Evolutionary conservation across 257 asterid species (phyloP).

Genomic region (Gardenia jasminoides): DNA sequence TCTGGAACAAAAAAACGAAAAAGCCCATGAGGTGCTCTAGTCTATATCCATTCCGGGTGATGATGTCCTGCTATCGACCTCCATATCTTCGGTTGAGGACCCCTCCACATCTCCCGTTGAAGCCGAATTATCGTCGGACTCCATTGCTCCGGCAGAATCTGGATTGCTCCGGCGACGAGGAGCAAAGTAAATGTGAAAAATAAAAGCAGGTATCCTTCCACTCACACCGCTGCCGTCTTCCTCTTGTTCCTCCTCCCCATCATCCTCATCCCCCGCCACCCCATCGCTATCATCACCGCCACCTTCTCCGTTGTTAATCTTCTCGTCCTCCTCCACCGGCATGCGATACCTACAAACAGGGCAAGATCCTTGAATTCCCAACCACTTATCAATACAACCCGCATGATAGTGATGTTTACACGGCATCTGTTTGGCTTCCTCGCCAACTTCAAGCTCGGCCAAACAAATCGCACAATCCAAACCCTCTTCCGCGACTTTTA

Average conservation of each 20-base stretch:
- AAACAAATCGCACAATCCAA: constrained; percentile 60
- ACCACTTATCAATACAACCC: constrained; percentile 40
- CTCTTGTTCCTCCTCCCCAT: constrained; percentile 21
- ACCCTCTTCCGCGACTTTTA: constrained; percentile 33
- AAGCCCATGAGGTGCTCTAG: not conserved
- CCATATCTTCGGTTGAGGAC: constrained; percentile 31
- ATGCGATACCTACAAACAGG: constrained; percentile 35
- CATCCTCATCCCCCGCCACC: not conserved
- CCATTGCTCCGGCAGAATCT: constrained; percentile 1
- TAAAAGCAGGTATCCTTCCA: constrained; percentile 18
- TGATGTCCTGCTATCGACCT: constrained; percentile 24
- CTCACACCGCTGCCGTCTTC: constrained; percentile 18
- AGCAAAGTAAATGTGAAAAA: constrained; percentile 34
- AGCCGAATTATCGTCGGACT: constrained; percentile 10
- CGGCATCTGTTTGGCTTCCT: constrained; percentile 41
- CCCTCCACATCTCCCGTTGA: constrained; percentile 13
- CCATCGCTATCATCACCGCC: not conserved
- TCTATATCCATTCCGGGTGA: constrained; percentile 27
- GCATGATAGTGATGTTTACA: constrained; percentile 40
- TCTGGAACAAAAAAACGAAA: no score
- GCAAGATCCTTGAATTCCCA: constrained; percentile 38
- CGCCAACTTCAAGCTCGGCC: constrained; percentile 35
- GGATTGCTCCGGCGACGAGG: constrained; percentile 15
- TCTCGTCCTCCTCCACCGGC: constrained; percentile 30
- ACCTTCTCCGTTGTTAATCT: not conserved